Percentiles rank a stretch among this genome's conserved stretches.
phyloP scores from a whole-genome alignment of 2,329 filamentous ascomycete genomes.

The Fusarium acutatum region DNA sequence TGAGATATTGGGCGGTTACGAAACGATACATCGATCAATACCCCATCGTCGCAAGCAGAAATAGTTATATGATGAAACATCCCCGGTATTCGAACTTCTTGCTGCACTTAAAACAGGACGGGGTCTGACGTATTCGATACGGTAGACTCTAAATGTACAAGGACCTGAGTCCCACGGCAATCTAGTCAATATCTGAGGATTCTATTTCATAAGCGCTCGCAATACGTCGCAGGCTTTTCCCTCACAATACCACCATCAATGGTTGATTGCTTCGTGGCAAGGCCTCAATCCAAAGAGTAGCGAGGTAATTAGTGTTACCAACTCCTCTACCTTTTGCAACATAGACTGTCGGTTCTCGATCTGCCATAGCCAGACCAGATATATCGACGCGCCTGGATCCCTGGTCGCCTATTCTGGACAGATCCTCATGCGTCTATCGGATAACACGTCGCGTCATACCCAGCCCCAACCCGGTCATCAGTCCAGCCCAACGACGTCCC shows the following conservation, averaged over 20 bases:
- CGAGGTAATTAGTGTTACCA: background rate
- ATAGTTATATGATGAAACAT: background rate
- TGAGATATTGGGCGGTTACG: rapidly evolving
- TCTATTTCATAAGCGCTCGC: background rate
- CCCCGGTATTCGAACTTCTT: background rate
- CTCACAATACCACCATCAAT: background rate
- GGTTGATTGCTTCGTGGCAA: background rate
- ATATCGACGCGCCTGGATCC: rapidly evolving
- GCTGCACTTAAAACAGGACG: background rate
- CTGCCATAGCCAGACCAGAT: rapidly evolving
- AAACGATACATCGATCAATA: too few species aligned
- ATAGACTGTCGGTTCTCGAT: rapidly evolving
- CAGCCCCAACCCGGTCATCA: background rate
- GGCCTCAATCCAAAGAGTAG: background rate
- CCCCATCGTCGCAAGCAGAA: background rate
- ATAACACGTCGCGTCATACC: background rate
- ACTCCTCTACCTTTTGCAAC: rapidly evolving
- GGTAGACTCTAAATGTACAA: too few species aligned
- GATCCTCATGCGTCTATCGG: background rate
- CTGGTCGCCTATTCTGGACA: rapidly evolving
- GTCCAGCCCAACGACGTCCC: background rate
- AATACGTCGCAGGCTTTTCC: background rate
- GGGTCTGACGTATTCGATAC: too few species aligned
- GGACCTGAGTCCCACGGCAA: too few species aligned
- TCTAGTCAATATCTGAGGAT: rapidly evolving